Percentiles rank a stretch among this genome's conserved stretches.
Evolutionary conservation across 768 basidiomycete species (phyloP).

Genomic region (Daedaleopsis sinensis): DNA sequence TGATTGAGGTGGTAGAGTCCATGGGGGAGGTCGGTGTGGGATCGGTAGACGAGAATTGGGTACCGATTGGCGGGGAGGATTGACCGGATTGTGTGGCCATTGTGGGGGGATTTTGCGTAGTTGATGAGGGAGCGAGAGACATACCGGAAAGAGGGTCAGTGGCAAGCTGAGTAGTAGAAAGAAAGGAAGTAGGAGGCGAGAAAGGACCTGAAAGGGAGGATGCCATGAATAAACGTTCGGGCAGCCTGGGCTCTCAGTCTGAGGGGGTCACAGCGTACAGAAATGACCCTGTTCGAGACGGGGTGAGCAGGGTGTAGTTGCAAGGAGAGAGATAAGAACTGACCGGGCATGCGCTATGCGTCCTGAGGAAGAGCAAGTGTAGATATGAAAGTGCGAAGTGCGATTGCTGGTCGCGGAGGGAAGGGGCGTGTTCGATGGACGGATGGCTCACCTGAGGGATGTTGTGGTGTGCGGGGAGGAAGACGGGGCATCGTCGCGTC

Average conservation of each 20-base stretch:
- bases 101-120: constrained; percentile 15
- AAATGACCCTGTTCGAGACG: not conserved
- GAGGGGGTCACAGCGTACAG: not conserved
- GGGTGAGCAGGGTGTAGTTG: not conserved
- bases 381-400: not conserved
- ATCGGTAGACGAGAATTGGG: not conserved
- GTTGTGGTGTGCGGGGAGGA: constrained; percentile 4
- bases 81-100: constrained; percentile 6
- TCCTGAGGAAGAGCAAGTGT: not conserved
- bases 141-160: constrained; percentile 23
- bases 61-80: constrained; percentile 10
- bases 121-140: constrained; percentile 22
- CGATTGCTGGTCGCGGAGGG: not conserved
- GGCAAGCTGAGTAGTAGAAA: constrained; percentile 22
- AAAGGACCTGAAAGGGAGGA: constrained; percentile 17
- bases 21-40: not conserved
- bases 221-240: constrained; percentile 6
- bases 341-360: not conserved
- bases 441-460: constrained; percentile 11
- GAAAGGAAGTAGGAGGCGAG: constrained; percentile 21
- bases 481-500: constrained; percentile 4
- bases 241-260: not conserved
- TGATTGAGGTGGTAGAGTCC: constrained; percentile 16
- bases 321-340: not conserved
- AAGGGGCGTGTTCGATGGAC: not conserved